A percentile compares a stretch with the other conserved stretches of the same genome.
phyloP scores from a whole-genome alignment of 345 rosid species.

The Aegle marmelos region DNA sequence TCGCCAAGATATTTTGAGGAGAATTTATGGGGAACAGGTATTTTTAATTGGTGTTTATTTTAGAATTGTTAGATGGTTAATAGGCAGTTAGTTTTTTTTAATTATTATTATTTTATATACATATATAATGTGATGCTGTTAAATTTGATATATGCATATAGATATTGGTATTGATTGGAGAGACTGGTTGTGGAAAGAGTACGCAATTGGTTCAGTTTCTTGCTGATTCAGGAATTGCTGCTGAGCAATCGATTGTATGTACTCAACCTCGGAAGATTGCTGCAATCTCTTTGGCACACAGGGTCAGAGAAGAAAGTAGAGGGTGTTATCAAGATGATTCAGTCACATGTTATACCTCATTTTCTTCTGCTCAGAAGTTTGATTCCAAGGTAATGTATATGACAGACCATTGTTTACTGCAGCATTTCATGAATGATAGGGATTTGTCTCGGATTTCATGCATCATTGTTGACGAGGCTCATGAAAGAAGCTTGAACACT shows the following conservation, averaged over 20 bases:
- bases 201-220: constrained; percentile 91
- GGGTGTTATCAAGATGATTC: constrained; percentile 62
- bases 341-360: constrained; percentile 50
- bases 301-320: constrained; percentile 73
- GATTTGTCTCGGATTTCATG: constrained; percentile 75
- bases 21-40: constrained; percentile 55
- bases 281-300: constrained; percentile 62
- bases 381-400: constrained; percentile 61
- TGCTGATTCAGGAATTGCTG: constrained; percentile 75
- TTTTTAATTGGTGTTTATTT: not conserved
- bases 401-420: constrained; percentile 89
- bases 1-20: constrained; percentile 46
- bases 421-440: constrained; percentile 62
- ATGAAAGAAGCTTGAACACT: constrained; percentile 91
- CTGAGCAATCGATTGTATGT: constrained; percentile 60
- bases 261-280: constrained; percentile 93
- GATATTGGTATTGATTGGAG: constrained; percentile 79
- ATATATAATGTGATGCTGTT: not conserved
- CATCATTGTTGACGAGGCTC: constrained; percentile 86
- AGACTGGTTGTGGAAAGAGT: constrained; percentile 97
- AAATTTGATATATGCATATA: constrained; percentile 22
- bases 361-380: constrained; percentile 53
- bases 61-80: not conserved
- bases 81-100: not conserved
- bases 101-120: too few relatives aligned